Conservation (phyloP, 352 stramenopile genomes). For the Phytopythium oedochilum region DNA sequence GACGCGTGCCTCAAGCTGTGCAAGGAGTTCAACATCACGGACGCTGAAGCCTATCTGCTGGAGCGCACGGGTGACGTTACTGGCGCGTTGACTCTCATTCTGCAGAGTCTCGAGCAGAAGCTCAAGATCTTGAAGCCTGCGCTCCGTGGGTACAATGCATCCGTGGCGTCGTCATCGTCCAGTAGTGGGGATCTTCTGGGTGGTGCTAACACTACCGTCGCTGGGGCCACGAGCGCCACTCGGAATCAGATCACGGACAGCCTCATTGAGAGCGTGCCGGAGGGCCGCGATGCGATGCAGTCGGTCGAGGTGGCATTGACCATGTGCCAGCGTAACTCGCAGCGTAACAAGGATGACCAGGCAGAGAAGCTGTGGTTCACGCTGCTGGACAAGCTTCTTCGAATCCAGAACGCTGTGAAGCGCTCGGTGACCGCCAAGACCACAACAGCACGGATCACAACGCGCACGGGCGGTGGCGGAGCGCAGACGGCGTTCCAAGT, state of each 20-base stretch:
- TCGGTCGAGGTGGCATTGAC: constrained; percentile 90
- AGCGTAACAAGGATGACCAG: constrained; percentile 82
- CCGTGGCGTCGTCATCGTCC: constrained; percentile 24
- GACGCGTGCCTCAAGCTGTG: constrained; percentile 80
- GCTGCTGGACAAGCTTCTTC: constrained; percentile 90
- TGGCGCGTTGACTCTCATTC: constrained; percentile 90
- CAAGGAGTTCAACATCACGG: constrained; percentile 81
- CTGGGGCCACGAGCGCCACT: constrained; percentile 13
- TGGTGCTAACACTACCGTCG: not conserved
- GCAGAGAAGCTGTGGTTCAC: constrained; percentile 95
- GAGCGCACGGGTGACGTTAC: constrained; percentile 92
- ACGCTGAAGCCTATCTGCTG: constrained; percentile 90
- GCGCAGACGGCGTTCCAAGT: constrained; percentile 87
- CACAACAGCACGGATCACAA: constrained; percentile 56
- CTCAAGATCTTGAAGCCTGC: constrained; percentile 89
- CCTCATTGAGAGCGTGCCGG: constrained; percentile 76
- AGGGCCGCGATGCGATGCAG: constrained; percentile 82
- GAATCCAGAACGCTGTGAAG: constrained; percentile 91
- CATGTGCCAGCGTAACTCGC: constrained; percentile 92
- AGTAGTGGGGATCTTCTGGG: constrained; percentile 28
- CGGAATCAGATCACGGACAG: constrained; percentile 65
- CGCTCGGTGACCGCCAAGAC: constrained; percentile 78
- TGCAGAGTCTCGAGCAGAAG: constrained; percentile 91
- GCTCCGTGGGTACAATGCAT: constrained; percentile 69
- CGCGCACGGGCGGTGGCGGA: constrained; percentile 46